phyloP scores from a whole-genome alignment of 2,329 filamentous ascomycete species.

The Neurospora sp. region DNA sequence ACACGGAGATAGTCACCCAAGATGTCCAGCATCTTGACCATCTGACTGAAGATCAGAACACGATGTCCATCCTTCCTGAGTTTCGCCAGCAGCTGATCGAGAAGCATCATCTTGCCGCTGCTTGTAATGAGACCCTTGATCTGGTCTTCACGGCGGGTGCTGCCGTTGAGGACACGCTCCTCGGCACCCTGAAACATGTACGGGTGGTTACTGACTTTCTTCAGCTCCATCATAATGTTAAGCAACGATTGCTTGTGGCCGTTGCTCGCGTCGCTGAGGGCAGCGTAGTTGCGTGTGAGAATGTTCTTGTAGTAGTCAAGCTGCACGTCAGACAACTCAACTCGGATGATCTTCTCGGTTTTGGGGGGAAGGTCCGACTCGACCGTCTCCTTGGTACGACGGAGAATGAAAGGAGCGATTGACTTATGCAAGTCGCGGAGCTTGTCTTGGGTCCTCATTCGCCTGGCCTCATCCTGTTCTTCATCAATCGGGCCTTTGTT shows the following conservation, averaged over 20 bases:
- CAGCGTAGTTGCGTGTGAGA: slow-evolving; percentile 88
- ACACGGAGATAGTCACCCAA: slow-evolving; percentile 87
- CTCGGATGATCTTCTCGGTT: slow-evolving; percentile 97
- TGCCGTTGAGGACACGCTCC: slow-evolving; percentile 74
- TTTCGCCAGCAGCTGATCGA: slow-evolving; percentile 91
- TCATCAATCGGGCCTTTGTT: slow-evolving; percentile 20
- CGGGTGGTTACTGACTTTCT: slow-evolving; percentile 97
- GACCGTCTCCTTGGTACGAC: slow-evolving; percentile 93
- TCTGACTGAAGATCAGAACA: slow-evolving; percentile 97
- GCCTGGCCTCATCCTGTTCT: slow-evolving; percentile 30
- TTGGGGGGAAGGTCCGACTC: slow-evolving; percentile 94
- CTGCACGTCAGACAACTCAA: slow-evolving; percentile 92
- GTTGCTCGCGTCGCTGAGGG: slow-evolving; percentile 78
- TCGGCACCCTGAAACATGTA: slow-evolving; percentile 97
- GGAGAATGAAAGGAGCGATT: slow-evolving; percentile 89
- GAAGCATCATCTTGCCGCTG: slow-evolving; percentile 98
- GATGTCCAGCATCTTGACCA: slow-evolving; percentile 98
- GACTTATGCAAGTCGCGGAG: slow-evolving; percentile 74
- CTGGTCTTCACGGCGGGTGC: slow-evolving; percentile 74
- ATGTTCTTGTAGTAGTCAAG: slow-evolving; percentile 99
- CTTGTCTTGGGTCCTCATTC: slow-evolving; percentile 75
- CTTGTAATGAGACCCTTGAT: slow-evolving; percentile 90
- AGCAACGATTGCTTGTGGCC: slow-evolving; percentile 91
- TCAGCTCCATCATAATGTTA: slow-evolving; percentile 99
- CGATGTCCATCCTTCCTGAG: slow-evolving; percentile 88